These are phyloP conservation scores for Allium fistulosum DNA, from an alignment of 106 monocot genomes.

Conservation along the genomic window DNA sequence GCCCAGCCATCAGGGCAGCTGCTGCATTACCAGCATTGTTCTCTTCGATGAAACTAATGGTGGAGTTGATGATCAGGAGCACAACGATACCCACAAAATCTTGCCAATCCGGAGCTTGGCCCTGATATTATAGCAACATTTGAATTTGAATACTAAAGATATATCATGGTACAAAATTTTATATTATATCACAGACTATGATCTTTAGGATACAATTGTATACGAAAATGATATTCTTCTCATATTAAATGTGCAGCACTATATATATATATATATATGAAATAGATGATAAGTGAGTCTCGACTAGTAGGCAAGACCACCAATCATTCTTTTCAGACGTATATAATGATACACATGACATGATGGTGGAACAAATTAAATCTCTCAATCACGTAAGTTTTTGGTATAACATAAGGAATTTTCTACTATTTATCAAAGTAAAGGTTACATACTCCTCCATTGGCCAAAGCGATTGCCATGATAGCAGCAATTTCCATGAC, in stretches of 20 bases:
- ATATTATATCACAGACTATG: too few relatives aligned
- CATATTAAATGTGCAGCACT: too few relatives aligned
- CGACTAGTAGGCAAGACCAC: too few relatives aligned
- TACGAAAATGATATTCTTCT: too few relatives aligned
- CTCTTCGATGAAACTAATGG: constrained; percentile 66
- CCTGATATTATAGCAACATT: not conserved
- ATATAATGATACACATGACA: not conserved
- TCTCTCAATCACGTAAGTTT: not conserved
- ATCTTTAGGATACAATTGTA: too few relatives aligned
- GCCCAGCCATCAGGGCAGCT: constrained; percentile 56
- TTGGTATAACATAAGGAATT: not conserved
- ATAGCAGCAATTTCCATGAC: constrained; percentile 13
- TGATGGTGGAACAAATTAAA: not conserved
- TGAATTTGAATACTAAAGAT: not conserved
- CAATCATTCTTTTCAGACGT: too few relatives aligned
- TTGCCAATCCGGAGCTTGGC: constrained; percentile 8
- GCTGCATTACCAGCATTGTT: constrained; percentile 70
- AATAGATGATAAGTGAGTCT: too few relatives aligned
- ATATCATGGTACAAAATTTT: not conserved
- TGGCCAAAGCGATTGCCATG: constrained; percentile 11
- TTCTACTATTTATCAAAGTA: too few relatives aligned
- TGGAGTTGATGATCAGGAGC: constrained; percentile 47
- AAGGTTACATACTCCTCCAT: constrained; percentile 4
- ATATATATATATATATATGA: too few relatives aligned
- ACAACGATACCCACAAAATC: constrained; percentile 11